These are phyloP conservation scores for Styphnolobium japonicum DNA, from an alignment of 306 rosid species.

Conservation along the genomic window DNA sequence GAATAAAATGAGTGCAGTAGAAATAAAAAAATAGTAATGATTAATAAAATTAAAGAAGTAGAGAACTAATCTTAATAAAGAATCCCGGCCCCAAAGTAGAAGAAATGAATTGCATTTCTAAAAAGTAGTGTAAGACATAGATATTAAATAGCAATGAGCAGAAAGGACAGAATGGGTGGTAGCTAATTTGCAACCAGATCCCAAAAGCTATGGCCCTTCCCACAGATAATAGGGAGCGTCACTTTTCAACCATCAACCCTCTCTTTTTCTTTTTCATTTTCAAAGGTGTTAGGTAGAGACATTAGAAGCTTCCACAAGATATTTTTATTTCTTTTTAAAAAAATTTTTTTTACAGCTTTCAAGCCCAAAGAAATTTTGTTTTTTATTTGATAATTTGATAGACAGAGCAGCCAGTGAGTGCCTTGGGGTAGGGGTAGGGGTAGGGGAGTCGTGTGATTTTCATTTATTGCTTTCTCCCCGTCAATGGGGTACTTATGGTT, in stretches of 20 bases:
- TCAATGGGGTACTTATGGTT: slow-evolving; percentile 3
- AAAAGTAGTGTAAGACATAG: slow-evolving; percentile 19
- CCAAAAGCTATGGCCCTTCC: slow-evolving; percentile 36
- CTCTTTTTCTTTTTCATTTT: slow-evolving; percentile 26
- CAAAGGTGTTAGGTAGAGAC: slow-evolving; percentile 53
- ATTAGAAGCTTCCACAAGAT: slow-evolving; percentile 48
- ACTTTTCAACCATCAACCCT: slow-evolving; percentile 44
- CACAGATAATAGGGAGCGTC: slow-evolving; percentile 37
- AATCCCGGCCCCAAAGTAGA: background rate
- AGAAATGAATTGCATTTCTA: background rate
- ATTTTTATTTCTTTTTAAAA: background rate
- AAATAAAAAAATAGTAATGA: background rate
- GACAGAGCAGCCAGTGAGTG: background rate
- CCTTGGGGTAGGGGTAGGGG: background rate
- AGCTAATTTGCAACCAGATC: slow-evolving; percentile 32
- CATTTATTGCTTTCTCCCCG: background rate
- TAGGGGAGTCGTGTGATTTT: background rate
- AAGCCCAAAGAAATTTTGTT: background rate
- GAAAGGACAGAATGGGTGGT: slow-evolving; percentile 38
- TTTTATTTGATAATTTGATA: background rate
- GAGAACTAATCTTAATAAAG: background rate
- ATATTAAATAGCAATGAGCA: slow-evolving; percentile 12
- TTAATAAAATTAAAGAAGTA: no score
- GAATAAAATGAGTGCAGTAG: background rate
- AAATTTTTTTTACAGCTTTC: slow-evolving; percentile 12